Base-by-base conservation (phyloP, 116 monocot species). In the Iris pallida region DNA sequence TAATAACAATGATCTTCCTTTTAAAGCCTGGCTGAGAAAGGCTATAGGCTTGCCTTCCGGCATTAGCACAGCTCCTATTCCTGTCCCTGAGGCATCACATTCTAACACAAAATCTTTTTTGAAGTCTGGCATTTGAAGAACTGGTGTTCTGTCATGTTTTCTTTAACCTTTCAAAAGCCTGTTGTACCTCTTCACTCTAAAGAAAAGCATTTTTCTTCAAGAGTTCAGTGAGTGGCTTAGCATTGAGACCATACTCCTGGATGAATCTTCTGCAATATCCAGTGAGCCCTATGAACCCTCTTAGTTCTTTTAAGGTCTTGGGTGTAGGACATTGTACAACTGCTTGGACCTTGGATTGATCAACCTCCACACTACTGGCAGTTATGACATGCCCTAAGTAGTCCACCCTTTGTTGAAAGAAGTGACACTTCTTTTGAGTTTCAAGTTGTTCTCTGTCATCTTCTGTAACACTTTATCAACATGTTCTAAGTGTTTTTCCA, bases 61-160 rank as follows among this genome's bases (percentile, higher is more conserved):
- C 20, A 44, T 63, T 44, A 63, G n/a, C 19, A 63, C 62, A 30
- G 19, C 42, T 9, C 62, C 19, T 41, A 63, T 8, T 63, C 40
- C 62, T 9, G n/a, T 12, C 20, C 62, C 62, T 9, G 41, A 41
- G 13, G 19, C 62, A 63, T 63, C n/a, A 44, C 18, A 63, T 44
- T 63, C 42, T 7, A 63, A 16, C 7, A 44, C 19, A 30, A 41
- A 63, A 7, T 63, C 62, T 8, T 41, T 43, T 7, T 12, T 52
- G 51, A 12, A 52, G 51, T 7, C 12, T 7, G 12, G 51, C 51
- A 52, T 52, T 52, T 7, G 12, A 52, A 52, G 7, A 52, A 52
- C 12, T 52, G 51, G 12, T 52, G 51, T 7, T 12, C 51, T 7
- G 7, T 52, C 8, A 7, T 7, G 51, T 7, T 52, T 52, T 7